Percentiles rank a stretch among this genome's conserved stretches.
Conservation (phyloP, 2,329 filamentous ascomycete genomes). For the Chalara sp. region DNA sequence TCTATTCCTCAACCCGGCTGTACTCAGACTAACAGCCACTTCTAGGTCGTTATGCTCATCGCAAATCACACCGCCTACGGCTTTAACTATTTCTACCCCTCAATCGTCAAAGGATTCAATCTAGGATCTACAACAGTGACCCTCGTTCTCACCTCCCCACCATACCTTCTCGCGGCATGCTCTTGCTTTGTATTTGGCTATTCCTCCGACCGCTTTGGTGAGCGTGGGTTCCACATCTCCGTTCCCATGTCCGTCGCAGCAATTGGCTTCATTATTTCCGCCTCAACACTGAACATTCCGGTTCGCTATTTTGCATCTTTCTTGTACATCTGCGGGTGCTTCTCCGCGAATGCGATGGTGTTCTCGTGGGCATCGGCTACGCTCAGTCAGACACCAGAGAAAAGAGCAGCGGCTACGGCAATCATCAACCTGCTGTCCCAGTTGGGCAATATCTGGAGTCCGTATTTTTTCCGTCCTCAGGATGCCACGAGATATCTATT, state of each 20-base stretch:
- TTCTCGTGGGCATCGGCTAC: not conserved
- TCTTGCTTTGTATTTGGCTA: not conserved
- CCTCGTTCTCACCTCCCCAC: not conserved
- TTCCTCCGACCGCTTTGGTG: not conserved
- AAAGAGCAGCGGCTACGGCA: not conserved
- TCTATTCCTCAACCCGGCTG: too few species aligned
- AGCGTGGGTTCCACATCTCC: not conserved
- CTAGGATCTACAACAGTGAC: not conserved
- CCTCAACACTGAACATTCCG: not conserved
- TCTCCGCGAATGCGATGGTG: not conserved
- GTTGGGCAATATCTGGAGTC: not conserved
- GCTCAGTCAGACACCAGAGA: not conserved
- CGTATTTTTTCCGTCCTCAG: not conserved
- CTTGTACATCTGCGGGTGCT: not conserved
- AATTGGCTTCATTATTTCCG: not conserved
- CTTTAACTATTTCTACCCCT: not conserved
- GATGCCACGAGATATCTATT: not conserved
- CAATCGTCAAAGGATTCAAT: not conserved
- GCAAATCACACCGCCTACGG: too few species aligned
- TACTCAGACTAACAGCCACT: too few species aligned
- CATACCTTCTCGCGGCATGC: not conserved
- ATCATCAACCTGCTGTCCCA: not conserved
- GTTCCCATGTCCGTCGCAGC: not conserved
- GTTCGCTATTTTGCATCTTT: not conserved
- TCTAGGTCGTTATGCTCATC: too few species aligned